Evolutionary conservation across 768 basidiomycete species (phyloP).

Genomic region (Suillus discolor): DNA sequence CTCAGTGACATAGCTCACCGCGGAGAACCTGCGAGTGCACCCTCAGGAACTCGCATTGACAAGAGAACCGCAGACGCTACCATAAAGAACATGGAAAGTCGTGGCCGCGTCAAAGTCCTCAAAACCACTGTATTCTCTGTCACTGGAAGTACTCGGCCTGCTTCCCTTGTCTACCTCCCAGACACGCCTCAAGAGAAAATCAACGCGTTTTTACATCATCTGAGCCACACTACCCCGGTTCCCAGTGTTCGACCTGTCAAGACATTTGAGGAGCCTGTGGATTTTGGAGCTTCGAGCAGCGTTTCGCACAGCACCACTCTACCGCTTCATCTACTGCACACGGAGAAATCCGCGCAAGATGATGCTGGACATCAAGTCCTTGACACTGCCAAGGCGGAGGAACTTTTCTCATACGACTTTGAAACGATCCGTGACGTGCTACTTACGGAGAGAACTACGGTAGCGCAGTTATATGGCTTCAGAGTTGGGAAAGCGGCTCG

Average conservation of each 20-base stretch:
- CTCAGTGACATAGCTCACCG: slow-evolving; percentile 56
- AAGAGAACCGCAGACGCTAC: slow-evolving; percentile 69
- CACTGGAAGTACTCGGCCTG: slow-evolving; percentile 60
- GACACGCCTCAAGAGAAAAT: slow-evolving; percentile 54
- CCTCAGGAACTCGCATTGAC: slow-evolving; percentile 68
- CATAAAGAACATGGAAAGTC: slow-evolving; percentile 61
- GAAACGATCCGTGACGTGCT: slow-evolving; percentile 60
- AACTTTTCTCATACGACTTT: slow-evolving; percentile 57
- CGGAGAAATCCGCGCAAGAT: slow-evolving; percentile 45
- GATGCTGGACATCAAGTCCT: slow-evolving; percentile 47
- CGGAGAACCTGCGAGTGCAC: slow-evolving; percentile 72
- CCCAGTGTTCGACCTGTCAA: slow-evolving; percentile 42
- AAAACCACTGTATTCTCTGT: slow-evolving; percentile 62
- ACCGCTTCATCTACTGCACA: slow-evolving; percentile 47
- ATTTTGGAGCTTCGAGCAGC: slow-evolving; percentile 51
- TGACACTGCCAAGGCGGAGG: slow-evolving; percentile 47
- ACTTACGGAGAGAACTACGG: slow-evolving; percentile 67
- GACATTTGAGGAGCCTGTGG: slow-evolving; percentile 54
- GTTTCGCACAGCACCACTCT: slow-evolving; percentile 34
- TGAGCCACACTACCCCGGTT: slow-evolving; percentile 42
- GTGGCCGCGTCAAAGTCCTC: slow-evolving; percentile 69
- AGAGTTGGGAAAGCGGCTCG: slow-evolving; percentile 67
- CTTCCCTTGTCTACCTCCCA: slow-evolving; percentile 68
- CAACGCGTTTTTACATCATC: slow-evolving; percentile 56
- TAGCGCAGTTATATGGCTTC: slow-evolving; percentile 78